phyloP scores from a whole-genome alignment of 2,329 filamentous ascomycete species.

The Paecilomyces niveus region DNA sequence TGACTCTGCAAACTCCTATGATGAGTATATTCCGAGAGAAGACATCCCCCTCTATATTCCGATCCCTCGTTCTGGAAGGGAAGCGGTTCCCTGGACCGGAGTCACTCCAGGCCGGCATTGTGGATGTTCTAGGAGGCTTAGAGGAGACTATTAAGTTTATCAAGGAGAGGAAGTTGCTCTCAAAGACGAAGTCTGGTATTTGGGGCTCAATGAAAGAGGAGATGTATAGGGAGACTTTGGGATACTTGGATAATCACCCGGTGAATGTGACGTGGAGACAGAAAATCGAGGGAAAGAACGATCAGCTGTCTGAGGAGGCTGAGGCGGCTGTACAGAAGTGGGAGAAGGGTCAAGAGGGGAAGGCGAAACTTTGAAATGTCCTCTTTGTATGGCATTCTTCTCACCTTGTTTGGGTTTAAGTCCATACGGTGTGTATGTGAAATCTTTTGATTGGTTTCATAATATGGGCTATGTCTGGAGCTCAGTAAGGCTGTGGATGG shows the following conservation, averaged over 20 bases:
- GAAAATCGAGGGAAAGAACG: conserved; percentile 45
- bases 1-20: conserved; percentile 68
- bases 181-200: conserved; percentile 58
- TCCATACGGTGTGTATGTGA: too few relatives aligned
- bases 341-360: conserved; percentile 33
- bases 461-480: too few relatives aligned
- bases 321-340: conserved; percentile 45
- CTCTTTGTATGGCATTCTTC: neutral
- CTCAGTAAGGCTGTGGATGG: too few relatives aligned
- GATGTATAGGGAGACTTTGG: conserved; percentile 63
- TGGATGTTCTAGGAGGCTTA: conserved; percentile 60
- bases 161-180: conserved; percentile 49
- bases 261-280: conserved; percentile 37
- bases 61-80: conserved; percentile 66
- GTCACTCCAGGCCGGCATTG: conserved; percentile 59
- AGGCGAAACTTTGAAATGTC: conserved; percentile 21
- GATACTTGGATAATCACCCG: conserved; percentile 47
- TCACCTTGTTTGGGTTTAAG: too few relatives aligned
- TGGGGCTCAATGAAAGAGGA: conserved; percentile 68
- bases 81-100: conserved; percentile 57
- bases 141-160: conserved; percentile 58
- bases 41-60: conserved; percentile 48
- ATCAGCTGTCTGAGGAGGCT: conserved; percentile 32
- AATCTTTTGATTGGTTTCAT: too few relatives aligned
- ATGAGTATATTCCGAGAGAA: conserved; percentile 67